Evolutionary conservation across 495 filamentous ascomycete genomes (phyloP), one percentile per base, ranked within the genome.

Genomic region (Xylaria palmicola): DNA sequence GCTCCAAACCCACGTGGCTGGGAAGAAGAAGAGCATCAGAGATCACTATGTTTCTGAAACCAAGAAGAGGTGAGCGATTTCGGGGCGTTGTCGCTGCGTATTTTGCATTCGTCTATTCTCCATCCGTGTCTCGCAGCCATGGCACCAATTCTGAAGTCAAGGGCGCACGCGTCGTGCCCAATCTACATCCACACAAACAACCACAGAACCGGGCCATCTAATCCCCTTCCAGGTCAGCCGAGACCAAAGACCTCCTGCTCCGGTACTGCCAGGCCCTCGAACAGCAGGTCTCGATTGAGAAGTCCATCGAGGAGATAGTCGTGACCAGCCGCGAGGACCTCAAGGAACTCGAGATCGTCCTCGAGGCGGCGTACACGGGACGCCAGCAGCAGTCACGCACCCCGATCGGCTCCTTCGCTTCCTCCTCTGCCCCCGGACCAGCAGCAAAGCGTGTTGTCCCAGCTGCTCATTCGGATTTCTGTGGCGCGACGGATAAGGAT

Each of bases 231-330:
- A 61, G 59, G 29, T 54, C 49, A 29, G 22, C 49, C 39, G 41
- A 61, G 32, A 20, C 19, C 39, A 55, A 55, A 19, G 59, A 45
- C 22, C 49, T 61, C 50, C 15, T 61, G 20, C 29, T 8, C 20
- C 49, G 22, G 1, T 55, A 47, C 15, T 10, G 22, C 30, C 17
- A 47, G 30, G 59, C 50, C 1, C 40, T 61, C 29, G 40, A 55
- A 19, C 12, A 55, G 22, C 49, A 30, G 20, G 40, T 30, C 6
- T 13, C 15, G 17, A 61, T 61, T n/a, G 59, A 61, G 12, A 27
- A 43, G 27, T 26, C 37, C 1, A 61, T 61, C 41, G 50, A 45
- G 40, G 13, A 54, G 13, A 13, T 55, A 36, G 29, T 61, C 4
- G 7, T 12, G 1, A 7, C 39, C 4, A 22, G 30, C 13, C 17